phyloP scores from a whole-genome alignment of 768 basidiomycete genomes.

The Trametes elegans region DNA sequence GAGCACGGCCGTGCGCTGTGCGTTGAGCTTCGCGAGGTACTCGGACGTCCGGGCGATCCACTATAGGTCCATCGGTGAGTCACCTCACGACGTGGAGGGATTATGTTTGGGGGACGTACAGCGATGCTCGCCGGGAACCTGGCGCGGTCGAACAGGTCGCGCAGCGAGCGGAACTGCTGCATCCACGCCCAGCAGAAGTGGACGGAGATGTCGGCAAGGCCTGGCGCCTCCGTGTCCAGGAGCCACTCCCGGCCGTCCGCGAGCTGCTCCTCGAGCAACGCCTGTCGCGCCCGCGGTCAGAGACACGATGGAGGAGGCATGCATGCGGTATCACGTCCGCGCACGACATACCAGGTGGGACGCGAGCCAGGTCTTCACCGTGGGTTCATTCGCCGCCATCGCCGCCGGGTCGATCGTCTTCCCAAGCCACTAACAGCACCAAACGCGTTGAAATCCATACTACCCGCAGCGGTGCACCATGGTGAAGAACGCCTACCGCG shows the following conservation, averaged over 20 bases:
- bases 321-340: background rate
- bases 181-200: conserved; percentile 51
- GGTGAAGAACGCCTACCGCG: conserved; percentile 32
- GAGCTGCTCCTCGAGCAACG: conserved; percentile 43
- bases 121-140: conserved; percentile 41
- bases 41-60: conserved; percentile 46
- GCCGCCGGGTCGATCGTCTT: conserved; percentile 11
- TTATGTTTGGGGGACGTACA: conserved; percentile 29
- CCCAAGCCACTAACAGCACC: conserved; percentile 13
- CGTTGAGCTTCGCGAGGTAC: conserved; percentile 27
- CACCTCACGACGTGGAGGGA: background rate
- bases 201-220: conserved; percentile 51
- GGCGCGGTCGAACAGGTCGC: conserved; percentile 36
- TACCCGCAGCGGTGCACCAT: background rate
- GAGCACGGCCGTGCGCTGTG: conserved; percentile 28
- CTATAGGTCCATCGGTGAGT: conserved; percentile 30
- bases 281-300: too few species aligned
- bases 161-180: conserved; percentile 30
- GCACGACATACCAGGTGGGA: conserved; percentile 45
- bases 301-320: background rate
- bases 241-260: conserved; percentile 56
- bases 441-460: background rate
- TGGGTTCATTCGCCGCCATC: conserved; percentile 33
- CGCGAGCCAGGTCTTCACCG: conserved; percentile 38
- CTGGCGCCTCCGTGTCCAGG: conserved; percentile 50